These are phyloP conservation scores for Pythium plurisporium DNA, from an alignment of 352 stramenopile species.

Conservation along the genomic window DNA sequence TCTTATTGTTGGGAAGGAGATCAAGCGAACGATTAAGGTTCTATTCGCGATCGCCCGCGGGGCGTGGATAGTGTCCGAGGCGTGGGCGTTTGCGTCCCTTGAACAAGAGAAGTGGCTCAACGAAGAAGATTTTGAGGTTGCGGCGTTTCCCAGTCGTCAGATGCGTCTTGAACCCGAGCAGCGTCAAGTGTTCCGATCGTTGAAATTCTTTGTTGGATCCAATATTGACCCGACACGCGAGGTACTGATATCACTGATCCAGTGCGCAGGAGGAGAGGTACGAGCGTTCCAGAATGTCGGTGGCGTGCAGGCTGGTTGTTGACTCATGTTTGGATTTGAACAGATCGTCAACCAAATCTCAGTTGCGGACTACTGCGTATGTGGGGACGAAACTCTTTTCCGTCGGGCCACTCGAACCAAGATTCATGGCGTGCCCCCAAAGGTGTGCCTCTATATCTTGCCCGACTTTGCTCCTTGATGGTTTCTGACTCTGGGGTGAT, in stretches of 20 bases:
- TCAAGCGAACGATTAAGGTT: slow-evolving; percentile 81
- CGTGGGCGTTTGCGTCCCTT: slow-evolving; percentile 76
- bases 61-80: slow-evolving; percentile 75
- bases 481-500: slow-evolving; percentile 1
- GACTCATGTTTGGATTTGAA: neutral
- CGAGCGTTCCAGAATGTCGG: neutral
- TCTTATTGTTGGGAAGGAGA: slow-evolving; percentile 60
- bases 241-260: slow-evolving; percentile 65
- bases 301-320: neutral
- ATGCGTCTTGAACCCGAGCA: slow-evolving; percentile 38
- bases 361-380: slow-evolving; percentile 58
- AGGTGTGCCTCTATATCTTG: slow-evolving; percentile 28
- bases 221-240: slow-evolving; percentile 71
- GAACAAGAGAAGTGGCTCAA: slow-evolving; percentile 66
- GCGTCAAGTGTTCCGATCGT: slow-evolving; percentile 52
- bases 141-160: slow-evolving; percentile 44
- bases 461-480: neutral
- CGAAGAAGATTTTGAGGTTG: slow-evolving; percentile 62
- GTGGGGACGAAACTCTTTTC: slow-evolving; percentile 54
- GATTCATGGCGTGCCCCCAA: slow-evolving; percentile 56
- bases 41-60: slow-evolving; percentile 78
- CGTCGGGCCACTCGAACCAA: slow-evolving; percentile 50
- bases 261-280: slow-evolving; percentile 75
- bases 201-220: slow-evolving; percentile 69
- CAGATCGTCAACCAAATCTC: slow-evolving; percentile 77